A percentile compares a stretch with the other conserved stretches of the same genome.
phyloP scores from a whole-genome alignment of 2,329 filamentous ascomycete genomes.

The Ceratocystis smalleyi region DNA sequence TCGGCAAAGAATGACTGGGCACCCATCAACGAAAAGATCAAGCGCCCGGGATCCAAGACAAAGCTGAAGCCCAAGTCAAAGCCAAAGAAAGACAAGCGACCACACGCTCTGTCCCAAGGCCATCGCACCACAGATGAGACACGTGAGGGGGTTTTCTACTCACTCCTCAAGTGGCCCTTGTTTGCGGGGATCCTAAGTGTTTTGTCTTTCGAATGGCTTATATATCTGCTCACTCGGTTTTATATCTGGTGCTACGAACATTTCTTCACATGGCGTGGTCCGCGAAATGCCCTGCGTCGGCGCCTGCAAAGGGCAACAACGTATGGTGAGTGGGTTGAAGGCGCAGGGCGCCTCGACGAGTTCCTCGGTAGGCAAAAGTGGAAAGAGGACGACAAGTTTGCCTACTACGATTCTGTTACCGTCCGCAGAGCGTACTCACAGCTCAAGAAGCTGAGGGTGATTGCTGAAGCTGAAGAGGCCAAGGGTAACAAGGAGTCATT shows the following conservation, averaged over 20 bases:
- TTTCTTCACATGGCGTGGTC: constrained; percentile 75
- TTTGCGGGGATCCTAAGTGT: constrained; percentile 40
- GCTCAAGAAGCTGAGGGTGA: constrained; percentile 47
- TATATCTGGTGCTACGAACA: constrained; percentile 93
- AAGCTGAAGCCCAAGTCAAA: constrained; percentile 2
- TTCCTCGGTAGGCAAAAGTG: constrained; percentile 69
- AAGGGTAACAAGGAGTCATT: constrained; percentile 25
- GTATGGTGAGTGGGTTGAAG: constrained; percentile 71
- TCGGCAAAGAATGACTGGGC: constrained; percentile 93
- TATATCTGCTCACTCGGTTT: constrained; percentile 66
- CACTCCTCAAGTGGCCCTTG: constrained; percentile 80
- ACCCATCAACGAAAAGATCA: constrained; percentile 60
- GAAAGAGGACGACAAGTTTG: constrained; percentile 63
- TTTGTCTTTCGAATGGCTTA: constrained; percentile 24
- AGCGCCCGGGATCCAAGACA: constrained; percentile 25
- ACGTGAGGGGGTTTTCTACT: constrained; percentile 81
- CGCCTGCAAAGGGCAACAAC: constrained; percentile 55
- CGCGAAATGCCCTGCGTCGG: constrained; percentile 52
- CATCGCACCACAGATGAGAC: constrained; percentile 74
- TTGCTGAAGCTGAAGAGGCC: constrained; percentile 37
- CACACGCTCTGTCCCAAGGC: constrained; percentile 27
- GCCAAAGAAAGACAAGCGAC: constrained; percentile 23
- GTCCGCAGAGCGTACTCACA: constrained; percentile 63
- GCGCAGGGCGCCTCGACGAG: constrained; percentile 62
- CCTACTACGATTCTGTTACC: constrained; percentile 79